Conservation (phyloP, 176 grass and related monocot species). For the Eremochloa ophiuroides region DNA sequence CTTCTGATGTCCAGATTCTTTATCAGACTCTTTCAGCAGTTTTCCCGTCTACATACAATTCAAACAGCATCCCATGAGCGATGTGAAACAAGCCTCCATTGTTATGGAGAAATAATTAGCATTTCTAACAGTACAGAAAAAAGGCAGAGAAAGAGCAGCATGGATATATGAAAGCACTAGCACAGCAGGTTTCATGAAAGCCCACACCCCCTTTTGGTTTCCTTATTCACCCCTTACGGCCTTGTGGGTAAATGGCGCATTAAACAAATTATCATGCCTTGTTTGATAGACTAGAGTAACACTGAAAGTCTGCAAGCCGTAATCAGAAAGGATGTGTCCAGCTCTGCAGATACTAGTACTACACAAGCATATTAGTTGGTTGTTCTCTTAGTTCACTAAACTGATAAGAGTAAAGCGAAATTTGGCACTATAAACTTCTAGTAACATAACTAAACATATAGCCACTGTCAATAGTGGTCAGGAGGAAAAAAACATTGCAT, state of each 20-base stretch:
- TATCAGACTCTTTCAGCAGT: slow-evolving; percentile 67
- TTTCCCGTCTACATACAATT: slow-evolving; percentile 50
- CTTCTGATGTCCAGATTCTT: slow-evolving; percentile 69
- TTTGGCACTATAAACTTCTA: not conserved
- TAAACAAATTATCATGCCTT: not conserved
- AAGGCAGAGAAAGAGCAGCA: not conserved
- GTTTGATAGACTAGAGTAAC: not conserved
- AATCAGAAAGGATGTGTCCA: not conserved
- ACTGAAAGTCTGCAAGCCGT: not conserved
- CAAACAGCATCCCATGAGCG: not conserved
- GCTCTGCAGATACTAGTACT: not conserved
- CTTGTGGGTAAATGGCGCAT: too few species aligned
- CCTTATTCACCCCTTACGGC: not conserved
- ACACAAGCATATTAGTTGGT: not conserved
- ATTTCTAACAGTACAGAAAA: not conserved
- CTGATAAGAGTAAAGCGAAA: not conserved
- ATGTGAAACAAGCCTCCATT: not conserved
- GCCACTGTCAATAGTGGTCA: not conserved
- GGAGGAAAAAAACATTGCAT: not conserved
- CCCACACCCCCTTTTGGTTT: too few species aligned
- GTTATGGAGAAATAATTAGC: not conserved
- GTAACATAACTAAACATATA: not conserved
- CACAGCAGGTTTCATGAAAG: too few species aligned
- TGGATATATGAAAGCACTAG: not conserved
- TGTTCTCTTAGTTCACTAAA: not conserved